Evolutionary conservation across 2,329 filamentous ascomycete species (phyloP), one percentile per base, ranked within the genome.

Genomic region (Colletotrichum camelliae): DNA sequence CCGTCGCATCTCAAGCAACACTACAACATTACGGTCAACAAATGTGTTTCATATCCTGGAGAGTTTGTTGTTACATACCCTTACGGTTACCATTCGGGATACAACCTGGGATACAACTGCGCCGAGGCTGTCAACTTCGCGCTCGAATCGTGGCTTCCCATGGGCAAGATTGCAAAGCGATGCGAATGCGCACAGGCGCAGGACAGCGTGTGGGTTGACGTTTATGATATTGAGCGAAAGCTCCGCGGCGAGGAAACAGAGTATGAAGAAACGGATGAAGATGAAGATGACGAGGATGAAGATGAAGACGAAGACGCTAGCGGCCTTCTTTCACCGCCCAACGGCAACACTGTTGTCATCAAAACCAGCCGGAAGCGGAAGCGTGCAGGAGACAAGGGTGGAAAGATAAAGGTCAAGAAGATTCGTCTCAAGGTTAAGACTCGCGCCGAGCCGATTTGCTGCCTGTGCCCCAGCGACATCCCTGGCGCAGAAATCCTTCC

Each of bases 61-160:
- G 97, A 99, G 82, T 99, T 99, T 78, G 96, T 99, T 77, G 98
- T 99, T 78, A 99, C 97, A 0, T 99, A 98, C 82, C 97, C 97
- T 0, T 99, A 98, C 81, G 97, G 97, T 27, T 99, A 99, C 83
- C 97, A 99, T 82, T 99, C 97, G 7, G 97, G 97, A 6, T 99
- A 97, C 84, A 99, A 99, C 80, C 88, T 99, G 48, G 97, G 97
- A 18, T 99, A 99, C 87, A 99, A 99, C 83, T 99, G 97, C 85
- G 97, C 97, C 33, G 97, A 99, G 83, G 98, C 97, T 9, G 97
- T 99, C 86, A 99, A 99, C 83, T 99, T 99, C 84, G 97, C 96
- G 7, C 93, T 98, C 10, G 96, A 98, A 79, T 94, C 95, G 35
- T 99, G 97, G 97, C 87, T 99, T 61, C 94, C 97, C 67, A 98